phyloP scores from a whole-genome alignment of 805 yeast species.

The Lipomyces yamadae region DNA sequence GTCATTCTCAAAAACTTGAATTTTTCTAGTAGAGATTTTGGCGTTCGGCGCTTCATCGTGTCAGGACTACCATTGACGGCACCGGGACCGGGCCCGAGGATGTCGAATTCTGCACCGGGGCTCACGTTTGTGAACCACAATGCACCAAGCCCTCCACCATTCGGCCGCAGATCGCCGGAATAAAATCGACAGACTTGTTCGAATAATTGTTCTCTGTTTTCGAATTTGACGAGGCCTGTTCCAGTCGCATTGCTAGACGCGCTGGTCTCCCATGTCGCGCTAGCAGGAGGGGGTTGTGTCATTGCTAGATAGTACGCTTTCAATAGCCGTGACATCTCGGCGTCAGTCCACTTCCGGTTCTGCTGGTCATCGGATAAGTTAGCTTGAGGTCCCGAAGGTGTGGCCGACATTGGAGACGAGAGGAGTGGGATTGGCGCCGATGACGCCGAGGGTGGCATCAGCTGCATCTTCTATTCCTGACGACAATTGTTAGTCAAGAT shows the following conservation, averaged over 20 bases:
- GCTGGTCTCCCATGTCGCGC: constrained; percentile 23
- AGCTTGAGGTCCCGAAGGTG: background rate
- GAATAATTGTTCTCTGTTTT: constrained; percentile 32
- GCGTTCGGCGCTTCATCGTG: constrained; percentile 29
- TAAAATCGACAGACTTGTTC: constrained; percentile 33
- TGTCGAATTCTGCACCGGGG: background rate
- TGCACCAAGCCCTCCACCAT: background rate
- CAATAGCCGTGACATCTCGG: constrained; percentile 29
- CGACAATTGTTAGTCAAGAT: background rate
- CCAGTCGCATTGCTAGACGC: constrained; percentile 13
- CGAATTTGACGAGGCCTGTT: constrained; percentile 26
- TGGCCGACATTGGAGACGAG: background rate
- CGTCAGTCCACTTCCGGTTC: constrained; percentile 34
- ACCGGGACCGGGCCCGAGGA: background rate
- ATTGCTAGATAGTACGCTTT: constrained; percentile 28
- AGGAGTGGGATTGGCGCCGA: constrained; percentile 9
- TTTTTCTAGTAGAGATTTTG: constrained; percentile 31
- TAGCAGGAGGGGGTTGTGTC: constrained; percentile 26
- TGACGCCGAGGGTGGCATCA: background rate
- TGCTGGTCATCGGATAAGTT: constrained; percentile 22
- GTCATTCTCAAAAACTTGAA: constrained; percentile 36
- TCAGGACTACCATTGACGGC: constrained; percentile 1
- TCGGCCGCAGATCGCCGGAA: constrained; percentile 19
- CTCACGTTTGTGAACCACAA: constrained; percentile 15
- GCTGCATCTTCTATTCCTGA: background rate